These are phyloP conservation scores for Eucalyptus tenuipes DNA, from an alignment of 345 rosid genomes.

Conservation along the genomic window DNA sequence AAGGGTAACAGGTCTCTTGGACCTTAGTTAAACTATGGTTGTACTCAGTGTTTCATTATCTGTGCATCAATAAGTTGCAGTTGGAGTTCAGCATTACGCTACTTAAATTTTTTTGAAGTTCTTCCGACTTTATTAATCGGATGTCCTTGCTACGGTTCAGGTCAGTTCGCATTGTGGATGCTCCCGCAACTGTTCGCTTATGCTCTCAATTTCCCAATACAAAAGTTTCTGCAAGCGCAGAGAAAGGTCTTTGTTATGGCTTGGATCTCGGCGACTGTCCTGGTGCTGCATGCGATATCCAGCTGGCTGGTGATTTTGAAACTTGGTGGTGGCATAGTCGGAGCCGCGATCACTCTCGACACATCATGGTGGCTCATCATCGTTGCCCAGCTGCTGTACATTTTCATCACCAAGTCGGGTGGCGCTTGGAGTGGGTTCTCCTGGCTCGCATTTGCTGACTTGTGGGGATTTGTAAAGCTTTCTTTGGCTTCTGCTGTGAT, in stretches of 20 bases:
- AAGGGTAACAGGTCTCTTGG: background rate
- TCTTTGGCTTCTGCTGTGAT: constrained; percentile 89
- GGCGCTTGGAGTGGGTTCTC: constrained; percentile 92
- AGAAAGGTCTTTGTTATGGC: constrained; percentile 84
- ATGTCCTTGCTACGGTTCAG: constrained; percentile 1
- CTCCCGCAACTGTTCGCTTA: constrained; percentile 77
- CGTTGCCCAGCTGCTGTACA: constrained; percentile 24
- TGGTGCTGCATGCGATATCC: constrained; percentile 41
- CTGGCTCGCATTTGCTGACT: constrained; percentile 61
- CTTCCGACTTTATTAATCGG: background rate
- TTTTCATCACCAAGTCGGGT: constrained; percentile 65
- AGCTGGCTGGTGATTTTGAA: constrained; percentile 84
- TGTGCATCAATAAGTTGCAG: background rate
- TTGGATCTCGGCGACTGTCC: constrained; percentile 51
- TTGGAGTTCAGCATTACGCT: background rate
- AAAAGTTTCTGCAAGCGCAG: constrained; percentile 80
- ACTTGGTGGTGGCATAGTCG: constrained; percentile 62
- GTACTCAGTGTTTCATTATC: background rate
- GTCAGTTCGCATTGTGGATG: constrained; percentile 76
- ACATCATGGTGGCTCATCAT: constrained; percentile 84
- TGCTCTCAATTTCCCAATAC: constrained; percentile 79
- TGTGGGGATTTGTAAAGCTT: constrained; percentile 66
- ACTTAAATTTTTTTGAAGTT: background rate
- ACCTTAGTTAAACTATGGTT: background rate
- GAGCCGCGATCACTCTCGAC: constrained; percentile 79